A percentile compares a stretch with the other conserved stretches of the same genome.
Evolutionary conservation across 2,329 filamentous ascomycete species (phyloP).

Genomic region (Alternaria conjuncta): DNA sequence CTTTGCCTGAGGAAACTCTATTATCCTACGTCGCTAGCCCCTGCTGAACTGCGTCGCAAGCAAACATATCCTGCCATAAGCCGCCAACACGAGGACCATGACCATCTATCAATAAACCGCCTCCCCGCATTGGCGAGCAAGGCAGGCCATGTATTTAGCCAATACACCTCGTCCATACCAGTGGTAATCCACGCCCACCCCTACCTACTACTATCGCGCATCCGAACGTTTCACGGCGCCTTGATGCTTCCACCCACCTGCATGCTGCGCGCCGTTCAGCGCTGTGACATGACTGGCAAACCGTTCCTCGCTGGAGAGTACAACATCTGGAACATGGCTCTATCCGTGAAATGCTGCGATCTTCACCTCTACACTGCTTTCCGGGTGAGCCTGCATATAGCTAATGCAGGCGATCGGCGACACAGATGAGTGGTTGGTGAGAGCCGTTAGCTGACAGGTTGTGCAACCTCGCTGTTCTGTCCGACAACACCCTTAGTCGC

Average conservation of each 20-base stretch:
- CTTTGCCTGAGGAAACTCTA: background rate
- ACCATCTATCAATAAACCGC: conserved; percentile 10
- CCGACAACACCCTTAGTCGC: conserved; percentile 2
- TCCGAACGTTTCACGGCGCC: conserved; percentile 32
- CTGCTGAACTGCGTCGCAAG: background rate
- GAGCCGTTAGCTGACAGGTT: conserved; percentile 29
- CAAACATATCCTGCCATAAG: conserved; percentile 4
- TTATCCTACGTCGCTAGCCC: background rate
- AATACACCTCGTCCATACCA: conserved; percentile 9
- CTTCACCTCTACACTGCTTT: conserved; percentile 25
- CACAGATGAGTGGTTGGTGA: conserved; percentile 13
- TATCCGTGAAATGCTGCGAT: conserved; percentile 10
- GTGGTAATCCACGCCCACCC: conserved; percentile 12
- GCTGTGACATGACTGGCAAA: background rate
- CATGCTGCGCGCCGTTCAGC: conserved; percentile 20
- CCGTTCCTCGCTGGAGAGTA: background rate
- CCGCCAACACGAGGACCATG: background rate
- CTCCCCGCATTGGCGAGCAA: background rate
- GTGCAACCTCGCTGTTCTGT: conserved; percentile 18
- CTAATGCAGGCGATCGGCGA: conserved; percentile 37
- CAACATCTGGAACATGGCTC: conserved; percentile 28
- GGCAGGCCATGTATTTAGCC: conserved; percentile 16
- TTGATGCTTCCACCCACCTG: conserved; percentile 30
- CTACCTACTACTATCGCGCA: conserved; percentile 13
- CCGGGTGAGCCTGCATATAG: conserved; percentile 31